Evolutionary conservation across 805 yeast species (phyloP), one percentile per base, ranked within the genome.

Genomic region (Kodamaea kakaduensis): DNA sequence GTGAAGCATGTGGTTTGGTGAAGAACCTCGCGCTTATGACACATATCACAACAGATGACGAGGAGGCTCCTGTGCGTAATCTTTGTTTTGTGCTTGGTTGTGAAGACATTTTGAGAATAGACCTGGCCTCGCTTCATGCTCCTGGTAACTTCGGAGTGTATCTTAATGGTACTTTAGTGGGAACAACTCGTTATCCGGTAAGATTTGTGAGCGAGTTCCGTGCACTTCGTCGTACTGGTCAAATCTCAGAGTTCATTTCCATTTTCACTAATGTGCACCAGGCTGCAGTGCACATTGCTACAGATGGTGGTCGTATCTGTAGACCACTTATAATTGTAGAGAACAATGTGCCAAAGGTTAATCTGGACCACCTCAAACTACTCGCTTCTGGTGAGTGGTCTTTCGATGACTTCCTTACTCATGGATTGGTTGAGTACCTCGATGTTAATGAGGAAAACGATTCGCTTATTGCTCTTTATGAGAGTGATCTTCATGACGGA

Each of bases 1-100:
- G 98, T 73, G 98, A 93, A 64, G 98, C 98, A 0, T 93, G 98
- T 78, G 98, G 98, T 54, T 74, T 93, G 60, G 98, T 93, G 23
- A 93, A 93, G 64, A 93, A 93, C 56, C 69, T 93, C 58, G 98
- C 98, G 1, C 71, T 93, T 31, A 93, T 93, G 98, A 93, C 98
- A 8, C 98, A 93, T 61, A 93, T 93, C 52, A 93, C 98, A 4
- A 90, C 98, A 1, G 98, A 93, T 61, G 97, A 87, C 50, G 98
- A 93, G 59, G 97, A 90, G 52, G 84, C 72, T 7, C 97, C 98
- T 12, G 78, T 93, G 25, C 75, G 72, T 43, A 75, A 75, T 37
- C 66, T 89, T 21, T 87, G 97, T 52, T 84, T 69, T 47, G 65
- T 82, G 17, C 69, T 93, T 36, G 98, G 98, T 44, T 93, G 89